Conservation (phyloP, 176 grass and related monocot species). For the Calamus simplicifolius region DNA sequence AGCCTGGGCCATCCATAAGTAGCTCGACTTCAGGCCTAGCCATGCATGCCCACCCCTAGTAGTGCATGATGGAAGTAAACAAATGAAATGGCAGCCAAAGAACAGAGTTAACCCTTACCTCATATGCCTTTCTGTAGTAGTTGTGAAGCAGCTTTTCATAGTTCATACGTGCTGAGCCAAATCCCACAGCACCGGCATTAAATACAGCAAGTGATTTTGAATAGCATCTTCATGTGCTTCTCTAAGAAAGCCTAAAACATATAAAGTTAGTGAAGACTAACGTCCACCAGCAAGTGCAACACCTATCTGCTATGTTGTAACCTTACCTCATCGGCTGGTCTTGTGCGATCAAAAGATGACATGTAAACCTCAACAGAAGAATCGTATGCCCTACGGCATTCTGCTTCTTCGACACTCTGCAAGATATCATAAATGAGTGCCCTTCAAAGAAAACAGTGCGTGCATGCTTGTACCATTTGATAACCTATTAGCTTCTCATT, state of each 20-base stretch:
- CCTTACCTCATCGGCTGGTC: slow-evolving; percentile 59
- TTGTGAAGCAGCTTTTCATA: slow-evolving; percentile 60
- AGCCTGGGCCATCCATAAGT: no score
- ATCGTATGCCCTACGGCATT: slow-evolving; percentile 67
- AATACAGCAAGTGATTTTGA: slow-evolving; percentile 53
- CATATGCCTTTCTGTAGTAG: slow-evolving; percentile 63
- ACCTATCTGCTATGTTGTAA: not conserved
- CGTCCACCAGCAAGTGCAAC: not conserved
- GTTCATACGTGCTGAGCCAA: slow-evolving; percentile 42
- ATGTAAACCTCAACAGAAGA: slow-evolving; percentile 48
- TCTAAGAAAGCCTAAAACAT: slow-evolving; percentile 44
- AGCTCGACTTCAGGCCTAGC: no score
- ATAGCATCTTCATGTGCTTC: slow-evolving; percentile 59
- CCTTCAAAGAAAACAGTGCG: not conserved
- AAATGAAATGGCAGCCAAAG: not conserved
- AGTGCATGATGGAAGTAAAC: not conserved
- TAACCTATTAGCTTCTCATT: no score
- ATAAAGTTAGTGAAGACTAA: not conserved
- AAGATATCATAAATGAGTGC: slow-evolving; percentile 11
- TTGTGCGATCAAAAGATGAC: slow-evolving; percentile 45
- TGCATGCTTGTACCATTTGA: no score
- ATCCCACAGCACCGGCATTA: slow-evolving; percentile 52
- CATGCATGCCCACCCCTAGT: no score
- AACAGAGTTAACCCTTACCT: slow-evolving; percentile 28
- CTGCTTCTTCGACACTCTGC: slow-evolving; percentile 77